Percentiles rank a stretch among this genome's conserved stretches.
Conservation (phyloP, 441 rosid species). For the Gossypium armourianum region DNA sequence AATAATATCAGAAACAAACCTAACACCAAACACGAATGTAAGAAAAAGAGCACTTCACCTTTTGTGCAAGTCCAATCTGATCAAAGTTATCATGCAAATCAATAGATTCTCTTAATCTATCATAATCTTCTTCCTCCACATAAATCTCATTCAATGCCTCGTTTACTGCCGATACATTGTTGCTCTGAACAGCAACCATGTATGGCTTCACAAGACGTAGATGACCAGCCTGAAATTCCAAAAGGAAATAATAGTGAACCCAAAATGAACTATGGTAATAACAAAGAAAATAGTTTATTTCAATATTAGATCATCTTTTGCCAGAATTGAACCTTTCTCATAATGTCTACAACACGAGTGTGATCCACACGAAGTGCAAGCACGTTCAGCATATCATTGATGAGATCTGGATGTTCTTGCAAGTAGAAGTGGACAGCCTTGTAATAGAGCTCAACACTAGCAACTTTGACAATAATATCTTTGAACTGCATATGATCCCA, state of each 20-base stretch:
- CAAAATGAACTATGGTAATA: slow-evolving; percentile 2
- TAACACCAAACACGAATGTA: slow-evolving; percentile 17
- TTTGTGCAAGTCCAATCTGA: slow-evolving; percentile 80
- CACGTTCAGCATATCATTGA: slow-evolving; percentile 86
- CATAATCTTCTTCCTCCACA: slow-evolving; percentile 90
- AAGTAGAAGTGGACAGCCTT: slow-evolving; percentile 95
- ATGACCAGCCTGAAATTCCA: slow-evolving; percentile 74
- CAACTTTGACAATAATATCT: slow-evolving; percentile 84
- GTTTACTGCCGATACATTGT: slow-evolving; percentile 84
- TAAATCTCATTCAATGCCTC: slow-evolving; percentile 87
- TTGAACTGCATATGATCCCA: slow-evolving; percentile 99
- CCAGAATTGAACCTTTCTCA: slow-evolving; percentile 67
- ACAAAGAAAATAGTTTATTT: not conserved
- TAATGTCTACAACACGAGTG: slow-evolving; percentile 89
- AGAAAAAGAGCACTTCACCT: slow-evolving; percentile 32
- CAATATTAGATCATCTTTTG: not conserved
- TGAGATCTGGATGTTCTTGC: slow-evolving; percentile 94
- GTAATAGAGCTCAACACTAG: slow-evolving; percentile 91
- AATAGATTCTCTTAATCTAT: slow-evolving; percentile 79
- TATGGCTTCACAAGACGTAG: slow-evolving; percentile 94
- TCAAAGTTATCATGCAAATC: slow-evolving; percentile 80
- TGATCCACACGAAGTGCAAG: slow-evolving; percentile 91
- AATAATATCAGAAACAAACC: slow-evolving; percentile 27
- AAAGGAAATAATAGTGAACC: slow-evolving; percentile 1
- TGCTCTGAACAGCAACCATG: slow-evolving; percentile 93